Base-by-base conservation (phyloP, 768 basidiomycete genomes). In the Suillus fuscotomentosus region DNA sequence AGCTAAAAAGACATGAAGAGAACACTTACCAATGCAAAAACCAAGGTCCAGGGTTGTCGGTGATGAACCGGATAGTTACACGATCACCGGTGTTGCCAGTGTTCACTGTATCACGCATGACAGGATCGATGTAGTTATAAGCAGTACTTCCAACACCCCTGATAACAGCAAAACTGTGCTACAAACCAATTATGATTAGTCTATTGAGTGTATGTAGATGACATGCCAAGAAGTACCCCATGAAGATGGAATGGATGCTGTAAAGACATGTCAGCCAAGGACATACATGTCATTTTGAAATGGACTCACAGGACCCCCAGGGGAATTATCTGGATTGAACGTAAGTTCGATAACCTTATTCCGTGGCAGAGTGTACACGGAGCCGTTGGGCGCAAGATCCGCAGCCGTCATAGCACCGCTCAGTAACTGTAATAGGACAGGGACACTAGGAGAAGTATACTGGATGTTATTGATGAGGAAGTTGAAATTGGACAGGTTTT, bases 391-490 rank as follows among this genome's bases (percentile, higher is more conserved):
- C 3, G 80, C 75, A 27, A 85, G 70, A 15, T 73, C 71, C 17
- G 74, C 69, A 0, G 83, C 74, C 4, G 73, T 70, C 9, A 60
- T 59, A 0, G 76, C 69, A 5, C 83, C 83, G 54, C 78, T 82
- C 42, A 84, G 50, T 51, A 81, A 72, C 60, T 85, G 84, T 56
- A 85, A 68, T 7, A 85, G 70, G 2, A 84, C 82, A 2, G 84
- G 84, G 2, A 72, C 70, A 5, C 74, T 71, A 0, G 81, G 82
- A 11, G 79, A 72, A 22, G 55, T 34, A 57, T 79, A 83, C 1
- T 70, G 64, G 10, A 70, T 66, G n/a, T 75, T 76, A 51, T 82
- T 82, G 20, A 79, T 71, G 6, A 53, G 70, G 31, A 53, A 53
- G 51, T 20, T 4, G 27, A 53, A 53, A 61, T 73, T 81, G 36